These are phyloP conservation scores for Wickerhamomyces tratensis DNA, from an alignment of 805 yeast species.

Conservation along the genomic window DNA sequence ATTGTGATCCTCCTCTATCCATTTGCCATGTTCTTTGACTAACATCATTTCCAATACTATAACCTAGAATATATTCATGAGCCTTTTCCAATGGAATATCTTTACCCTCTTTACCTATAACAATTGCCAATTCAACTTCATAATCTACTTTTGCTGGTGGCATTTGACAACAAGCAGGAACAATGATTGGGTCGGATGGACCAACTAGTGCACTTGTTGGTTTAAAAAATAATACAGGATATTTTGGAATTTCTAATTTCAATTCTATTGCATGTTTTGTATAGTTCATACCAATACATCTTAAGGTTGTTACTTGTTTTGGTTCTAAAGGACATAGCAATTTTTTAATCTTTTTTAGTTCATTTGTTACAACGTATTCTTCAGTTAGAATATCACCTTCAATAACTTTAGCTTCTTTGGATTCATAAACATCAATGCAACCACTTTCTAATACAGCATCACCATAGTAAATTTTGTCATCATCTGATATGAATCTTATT, in stretches of 20 bases:
- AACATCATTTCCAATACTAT: conserved; percentile 45
- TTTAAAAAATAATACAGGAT: conserved; percentile 41
- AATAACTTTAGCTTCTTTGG: conserved; percentile 31
- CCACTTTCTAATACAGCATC: conserved; percentile 33
- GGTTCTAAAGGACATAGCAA: conserved; percentile 31
- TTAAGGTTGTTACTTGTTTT: conserved; percentile 26
- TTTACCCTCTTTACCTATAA: conserved; percentile 40
- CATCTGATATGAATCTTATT: conserved; percentile 35
- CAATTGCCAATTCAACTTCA: conserved; percentile 44
- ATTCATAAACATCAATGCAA: conserved; percentile 25
- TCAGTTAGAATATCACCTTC: conserved; percentile 34
- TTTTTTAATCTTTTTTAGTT: conserved; percentile 21
- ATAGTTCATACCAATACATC: conserved; percentile 45
- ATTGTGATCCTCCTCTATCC: conserved; percentile 43
- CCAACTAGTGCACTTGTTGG: conserved; percentile 36
- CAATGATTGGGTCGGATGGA: conserved; percentile 31
- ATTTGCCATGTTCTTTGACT: conserved; percentile 51
- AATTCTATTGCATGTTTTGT: conserved; percentile 32
- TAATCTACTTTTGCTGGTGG: conserved; percentile 33
- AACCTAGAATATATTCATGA: conserved; percentile 38
- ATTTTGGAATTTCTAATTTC: conserved; percentile 30
- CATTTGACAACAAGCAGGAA: conserved; percentile 30
- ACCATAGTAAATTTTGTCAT: conserved; percentile 34
- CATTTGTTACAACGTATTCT: conserved; percentile 27
- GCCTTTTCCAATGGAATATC: conserved; percentile 35